Evolutionary conservation across 768 basidiomycete genomes (phyloP).

Genomic region (Guyanaporus albipodus): DNA sequence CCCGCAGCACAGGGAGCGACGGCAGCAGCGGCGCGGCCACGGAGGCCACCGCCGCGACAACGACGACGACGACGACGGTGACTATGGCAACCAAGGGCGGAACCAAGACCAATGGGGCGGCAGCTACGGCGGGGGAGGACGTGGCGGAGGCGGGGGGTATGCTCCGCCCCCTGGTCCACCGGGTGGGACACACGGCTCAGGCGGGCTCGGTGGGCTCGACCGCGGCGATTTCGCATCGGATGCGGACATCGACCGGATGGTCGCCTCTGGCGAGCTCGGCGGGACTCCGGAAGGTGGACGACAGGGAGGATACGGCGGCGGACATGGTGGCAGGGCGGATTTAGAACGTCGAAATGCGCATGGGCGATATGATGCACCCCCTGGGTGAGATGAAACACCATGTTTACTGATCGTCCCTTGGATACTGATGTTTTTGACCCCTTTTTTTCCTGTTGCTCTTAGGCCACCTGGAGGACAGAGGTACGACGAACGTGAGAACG

Average conservation of each 20-base stretch:
- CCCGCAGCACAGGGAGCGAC: no score
- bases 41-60: background rate
- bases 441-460: background rate
- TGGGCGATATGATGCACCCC: background rate
- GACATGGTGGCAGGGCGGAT: background rate
- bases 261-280: slow-evolving; percentile 14
- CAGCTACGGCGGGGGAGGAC: no score
- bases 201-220: slow-evolving; percentile 14
- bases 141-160: background rate
- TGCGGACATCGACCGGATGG: slow-evolving; percentile 22
- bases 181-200: background rate
- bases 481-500: background rate
- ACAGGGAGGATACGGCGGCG: background rate
- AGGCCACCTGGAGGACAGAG: background rate
- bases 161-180: slow-evolving; percentile 9
- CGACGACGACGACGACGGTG: background rate
- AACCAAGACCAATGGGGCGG: no score
- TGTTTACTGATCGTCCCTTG: background rate
- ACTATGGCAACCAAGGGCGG: slow-evolving; percentile 5
- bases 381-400: slow-evolving; percentile 8
- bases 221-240: slow-evolving; percentile 29
- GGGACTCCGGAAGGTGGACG: background rate
- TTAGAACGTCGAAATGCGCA: background rate
- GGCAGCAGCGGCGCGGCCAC: background rate
- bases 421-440: no score